These are phyloP conservation scores for Knufia fluminis DNA, from an alignment of 2,329 filamentous ascomycete species.

Conservation along the genomic window DNA sequence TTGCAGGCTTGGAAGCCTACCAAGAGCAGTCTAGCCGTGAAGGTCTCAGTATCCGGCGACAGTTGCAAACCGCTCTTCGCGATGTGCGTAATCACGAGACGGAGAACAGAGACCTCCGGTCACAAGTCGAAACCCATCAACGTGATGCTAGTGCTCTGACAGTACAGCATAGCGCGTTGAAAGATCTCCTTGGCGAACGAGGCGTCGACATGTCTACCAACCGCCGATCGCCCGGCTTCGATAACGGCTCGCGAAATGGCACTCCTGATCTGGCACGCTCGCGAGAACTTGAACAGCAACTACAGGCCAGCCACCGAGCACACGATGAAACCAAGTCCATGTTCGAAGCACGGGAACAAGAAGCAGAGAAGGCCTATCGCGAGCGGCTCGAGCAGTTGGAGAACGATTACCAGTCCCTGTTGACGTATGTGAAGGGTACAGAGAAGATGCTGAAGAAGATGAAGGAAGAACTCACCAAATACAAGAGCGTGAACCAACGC, in stretches of 20 bases:
- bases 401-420: conserved; percentile 94
- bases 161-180: conserved; percentile 86
- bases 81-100: conserved; percentile 76
- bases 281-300: conserved; percentile 78
- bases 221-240: conserved; percentile 61
- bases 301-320: conserved; percentile 64
- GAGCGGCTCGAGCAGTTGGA: conserved; percentile 91
- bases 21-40: conserved; percentile 96
- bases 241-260: conserved; percentile 47
- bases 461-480: conserved; percentile 90
- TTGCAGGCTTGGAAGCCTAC: conserved; percentile 91
- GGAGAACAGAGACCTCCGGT: conserved; percentile 70
- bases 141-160: conserved; percentile 88
- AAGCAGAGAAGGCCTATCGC: conserved; percentile 80
- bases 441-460: conserved; percentile 99
- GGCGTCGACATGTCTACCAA: conserved; percentile 70
- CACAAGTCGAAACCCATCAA: conserved; percentile 74
- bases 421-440: conserved; percentile 95
- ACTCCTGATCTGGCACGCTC: conserved; percentile 71
- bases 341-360: conserved; percentile 71
- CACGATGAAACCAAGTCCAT: conserved; percentile 76
- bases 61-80: conserved; percentile 73
- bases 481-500: conserved; percentile 76
- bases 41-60: conserved; percentile 77
- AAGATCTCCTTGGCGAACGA: conserved; percentile 82